Base-by-base conservation (phyloP, 2,329 filamentous ascomycete genomes). In the Colletotrichum viniferum region DNA sequence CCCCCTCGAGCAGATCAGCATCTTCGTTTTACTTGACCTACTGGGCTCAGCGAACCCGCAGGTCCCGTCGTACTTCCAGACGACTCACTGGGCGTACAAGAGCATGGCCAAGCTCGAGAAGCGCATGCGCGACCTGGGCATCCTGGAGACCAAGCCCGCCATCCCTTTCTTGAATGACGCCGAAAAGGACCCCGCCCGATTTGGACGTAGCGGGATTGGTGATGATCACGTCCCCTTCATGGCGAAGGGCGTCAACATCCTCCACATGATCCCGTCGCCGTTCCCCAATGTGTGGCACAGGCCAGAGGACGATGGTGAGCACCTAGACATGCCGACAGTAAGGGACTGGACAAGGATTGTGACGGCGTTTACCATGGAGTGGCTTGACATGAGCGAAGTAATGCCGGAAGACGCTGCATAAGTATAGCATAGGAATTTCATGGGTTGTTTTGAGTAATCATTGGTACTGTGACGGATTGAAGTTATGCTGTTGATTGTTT, bases 181-280 rank as follows among this genome's bases (percentile, higher is more conserved):
- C 13, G 85, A 85, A 13, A 92, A 90, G 81, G 83, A 78, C n/a
- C 76, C 79, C 0, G 67, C 66, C 12, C 74, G 80, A 84, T 83
- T 85, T 82, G 43, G 84, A 77, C 63, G 74, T 76, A 77, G 78
- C 80, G 78, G 79, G 21, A 89, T 95, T 7, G 87, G 91, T 76
- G 95, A 96, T 80, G 95, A 97, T 79, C 94, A 97, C 81, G 79
- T 96, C 4, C 95, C 95, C 1, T 97, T 97, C 80, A 90, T 96
- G 85, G 86, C 85, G 4, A 89, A 93, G 55, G 95, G 95, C 1
- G 94, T 96, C 0, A 92, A 95, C 63, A 88, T 96, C 26, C 82
- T 97, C 64, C 95, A 96, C 83, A 83, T 96, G 7, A 96, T 96
- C 69, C 92, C 94, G 0, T 87, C 86, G n/a, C 90, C 90, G 1